A percentile compares a stretch with the other conserved stretches of the same genome.
Evolutionary conservation across 495 filamentous ascomycete genomes (phyloP).

Genomic region (Penicillium crystallinum): DNA sequence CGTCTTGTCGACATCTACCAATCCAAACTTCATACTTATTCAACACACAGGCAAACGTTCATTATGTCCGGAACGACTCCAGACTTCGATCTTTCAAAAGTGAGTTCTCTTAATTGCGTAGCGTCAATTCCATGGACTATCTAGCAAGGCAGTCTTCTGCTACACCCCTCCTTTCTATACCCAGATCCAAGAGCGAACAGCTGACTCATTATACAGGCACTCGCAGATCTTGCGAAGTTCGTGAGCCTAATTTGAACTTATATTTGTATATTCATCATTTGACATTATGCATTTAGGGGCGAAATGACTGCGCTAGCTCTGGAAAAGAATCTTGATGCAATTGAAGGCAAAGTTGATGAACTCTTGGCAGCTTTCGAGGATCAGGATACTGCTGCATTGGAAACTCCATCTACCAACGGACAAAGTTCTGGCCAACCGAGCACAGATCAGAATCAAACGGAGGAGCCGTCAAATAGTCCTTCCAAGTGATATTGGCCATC

Average conservation of each 20-base stretch:
- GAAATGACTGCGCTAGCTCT: conserved; percentile 52
- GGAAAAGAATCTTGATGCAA: conserved; percentile 47
- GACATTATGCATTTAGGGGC: conserved; percentile 34
- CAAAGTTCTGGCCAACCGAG: conserved; percentile 6
- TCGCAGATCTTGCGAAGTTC: conserved; percentile 37
- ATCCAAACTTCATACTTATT: not conserved
- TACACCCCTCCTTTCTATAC: not conserved
- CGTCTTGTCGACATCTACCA: not conserved
- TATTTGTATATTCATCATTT: not conserved
- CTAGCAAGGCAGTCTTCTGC: not conserved
- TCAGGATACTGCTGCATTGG: not conserved
- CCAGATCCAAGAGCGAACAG: not conserved
- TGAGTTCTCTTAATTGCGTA: not conserved
- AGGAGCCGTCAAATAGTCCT: conserved; percentile 39
- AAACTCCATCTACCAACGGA: not conserved
- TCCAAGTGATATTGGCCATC: conserved; percentile 72
- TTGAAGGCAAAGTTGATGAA: conserved; percentile 56
- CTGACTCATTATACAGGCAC: conserved; percentile 19
- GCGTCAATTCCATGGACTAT: not conserved
- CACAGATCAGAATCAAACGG: conserved; percentile 8
- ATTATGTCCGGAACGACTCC: not conserved
- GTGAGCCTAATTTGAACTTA: not conserved
- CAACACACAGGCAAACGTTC: not conserved
- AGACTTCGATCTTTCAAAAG: not conserved
- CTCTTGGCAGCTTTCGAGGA: conserved; percentile 47